These are phyloP conservation scores for Gardenia jasminoides DNA, from an alignment of 257 asterid species.

Conservation along the genomic window DNA sequence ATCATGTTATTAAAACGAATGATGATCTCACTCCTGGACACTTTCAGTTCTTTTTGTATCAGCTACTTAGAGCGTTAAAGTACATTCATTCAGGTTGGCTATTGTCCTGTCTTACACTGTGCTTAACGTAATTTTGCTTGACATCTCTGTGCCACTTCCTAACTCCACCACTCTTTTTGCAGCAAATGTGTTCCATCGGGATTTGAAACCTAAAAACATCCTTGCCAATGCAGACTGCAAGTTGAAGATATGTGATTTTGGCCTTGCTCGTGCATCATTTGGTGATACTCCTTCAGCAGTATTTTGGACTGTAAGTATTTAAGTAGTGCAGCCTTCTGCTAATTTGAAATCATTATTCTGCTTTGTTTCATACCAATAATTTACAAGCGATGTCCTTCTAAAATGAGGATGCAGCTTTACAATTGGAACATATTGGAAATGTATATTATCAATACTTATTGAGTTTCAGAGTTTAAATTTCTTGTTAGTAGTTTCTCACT, in stretches of 20 bases:
- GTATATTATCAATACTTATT: background rate
- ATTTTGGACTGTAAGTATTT: slow-evolving; percentile 92
- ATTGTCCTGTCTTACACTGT: slow-evolving; percentile 13
- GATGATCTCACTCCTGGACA: slow-evolving; percentile 96
- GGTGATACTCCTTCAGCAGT: slow-evolving; percentile 96
- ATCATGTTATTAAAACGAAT: slow-evolving; percentile 84
- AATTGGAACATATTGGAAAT: background rate
- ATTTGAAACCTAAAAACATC: slow-evolving; percentile 90
- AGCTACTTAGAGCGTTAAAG: slow-evolving; percentile 90
- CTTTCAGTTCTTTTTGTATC: slow-evolving; percentile 92
- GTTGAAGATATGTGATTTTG: slow-evolving; percentile 97
- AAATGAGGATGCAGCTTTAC: background rate
- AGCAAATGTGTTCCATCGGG: slow-evolving; percentile 94
- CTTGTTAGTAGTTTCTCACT: slow-evolving; percentile 11
- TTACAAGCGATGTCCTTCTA: background rate
- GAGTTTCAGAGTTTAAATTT: background rate
- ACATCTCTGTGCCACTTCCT: slow-evolving; percentile 7
- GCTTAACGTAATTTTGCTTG: background rate
- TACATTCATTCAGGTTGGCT: slow-evolving; percentile 82
- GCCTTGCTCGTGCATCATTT: slow-evolving; percentile 93
- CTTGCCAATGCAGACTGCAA: slow-evolving; percentile 99
- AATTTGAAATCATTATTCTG: background rate
- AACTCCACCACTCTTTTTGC: slow-evolving; percentile 29
- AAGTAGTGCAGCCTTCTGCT: background rate
- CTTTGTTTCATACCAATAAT: background rate